Base-by-base conservation (phyloP, 2,329 filamentous ascomycete species). In the Chaetothyriales sp. region DNA sequence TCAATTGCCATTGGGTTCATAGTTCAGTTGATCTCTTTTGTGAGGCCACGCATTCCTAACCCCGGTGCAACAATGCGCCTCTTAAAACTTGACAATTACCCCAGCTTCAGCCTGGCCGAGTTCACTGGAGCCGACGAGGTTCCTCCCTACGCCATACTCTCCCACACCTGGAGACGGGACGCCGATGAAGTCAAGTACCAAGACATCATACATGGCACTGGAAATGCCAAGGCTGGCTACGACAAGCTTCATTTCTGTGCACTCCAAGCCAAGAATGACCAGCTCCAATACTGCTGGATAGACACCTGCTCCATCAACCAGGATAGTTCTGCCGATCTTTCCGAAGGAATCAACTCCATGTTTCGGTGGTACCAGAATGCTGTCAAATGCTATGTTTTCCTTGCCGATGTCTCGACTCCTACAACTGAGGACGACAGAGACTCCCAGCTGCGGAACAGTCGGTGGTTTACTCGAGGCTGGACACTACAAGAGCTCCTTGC, bases 251-350 rank as follows among this genome's bases (percentile, higher is more conserved):
- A 50, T 7, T 53, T 53, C 25, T 55, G 53, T 48, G 51, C 15
- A 13, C 18, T 53, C 15, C 51, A 53, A 44, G 53, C 53, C 10
- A 20, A 18, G 5, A 25, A 33, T 5, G 53, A 55, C 29, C 51
- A 40, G 2, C 19, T 55, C 19, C 54, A 61, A 46, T 53, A 64
- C 37, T 63, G 63, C 1, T 62, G 60, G 60, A 49, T 62, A 2
- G 60, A 62, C 46, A 61, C 58, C 19, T 62, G 60, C 43, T 61
- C 59, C 49, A 62, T 62, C 46, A 51, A 62, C 49, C 61, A 62
- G 48, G 25, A 40, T 18, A 60, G 50, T 47, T 56, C 51, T 20
- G 53, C 54, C 6, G 58, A 61, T 47, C 51, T 62, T n/a, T 54
- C 53, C 15, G 55, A 60, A 33, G 51, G 56, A 4, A 60, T 60